Percentiles rank a stretch among this genome's conserved stretches.
phyloP scores from a whole-genome alignment of 2,329 filamentous ascomycete genomes.

The Ceratocystiopsis sp. region DNA sequence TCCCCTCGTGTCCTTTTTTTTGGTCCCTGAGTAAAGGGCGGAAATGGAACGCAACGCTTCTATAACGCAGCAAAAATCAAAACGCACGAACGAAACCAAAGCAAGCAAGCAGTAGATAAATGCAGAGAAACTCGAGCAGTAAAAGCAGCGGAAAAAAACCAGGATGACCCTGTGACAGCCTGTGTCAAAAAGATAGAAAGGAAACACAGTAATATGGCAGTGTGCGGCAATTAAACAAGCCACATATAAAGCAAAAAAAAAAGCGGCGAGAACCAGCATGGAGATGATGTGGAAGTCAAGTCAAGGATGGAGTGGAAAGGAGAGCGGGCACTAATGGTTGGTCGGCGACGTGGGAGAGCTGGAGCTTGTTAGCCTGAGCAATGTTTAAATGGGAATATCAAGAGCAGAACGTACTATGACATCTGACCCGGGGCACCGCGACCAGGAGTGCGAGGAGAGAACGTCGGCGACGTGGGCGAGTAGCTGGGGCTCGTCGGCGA shows the following conservation, averaged over 20 bases:
- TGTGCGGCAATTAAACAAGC: background rate
- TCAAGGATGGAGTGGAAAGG: too few relatives aligned
- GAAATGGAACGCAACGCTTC: too few relatives aligned
- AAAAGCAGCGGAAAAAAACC: background rate
- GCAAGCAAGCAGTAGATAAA: background rate
- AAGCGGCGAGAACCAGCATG: background rate
- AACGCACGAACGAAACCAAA: background rate
- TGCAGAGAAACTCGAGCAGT: too few relatives aligned
- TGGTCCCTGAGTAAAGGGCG: too few relatives aligned
- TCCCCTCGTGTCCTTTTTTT: too few relatives aligned
- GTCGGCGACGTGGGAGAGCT: constrained; percentile 21
- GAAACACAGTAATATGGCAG: constrained; percentile 1
- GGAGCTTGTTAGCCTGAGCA: too few relatives aligned
- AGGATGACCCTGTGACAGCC: constrained; percentile 2
- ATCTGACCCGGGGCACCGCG: constrained; percentile 19
- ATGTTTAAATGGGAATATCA: too few relatives aligned
- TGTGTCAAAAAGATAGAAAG: constrained; percentile 1
- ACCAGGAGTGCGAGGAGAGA: constrained; percentile 27
- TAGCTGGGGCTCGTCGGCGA: constrained; percentile 54
- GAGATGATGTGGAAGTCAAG: constrained; percentile 7
- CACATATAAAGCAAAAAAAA: background rate
- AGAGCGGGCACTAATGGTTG: constrained; percentile 12
- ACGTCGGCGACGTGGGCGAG: constrained; percentile 44
- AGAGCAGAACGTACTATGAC: constrained; percentile 13
- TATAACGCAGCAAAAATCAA: background rate